phyloP scores from a whole-genome alignment of 208 protist genomes.

The Trypanosoma boissoni region DNA sequence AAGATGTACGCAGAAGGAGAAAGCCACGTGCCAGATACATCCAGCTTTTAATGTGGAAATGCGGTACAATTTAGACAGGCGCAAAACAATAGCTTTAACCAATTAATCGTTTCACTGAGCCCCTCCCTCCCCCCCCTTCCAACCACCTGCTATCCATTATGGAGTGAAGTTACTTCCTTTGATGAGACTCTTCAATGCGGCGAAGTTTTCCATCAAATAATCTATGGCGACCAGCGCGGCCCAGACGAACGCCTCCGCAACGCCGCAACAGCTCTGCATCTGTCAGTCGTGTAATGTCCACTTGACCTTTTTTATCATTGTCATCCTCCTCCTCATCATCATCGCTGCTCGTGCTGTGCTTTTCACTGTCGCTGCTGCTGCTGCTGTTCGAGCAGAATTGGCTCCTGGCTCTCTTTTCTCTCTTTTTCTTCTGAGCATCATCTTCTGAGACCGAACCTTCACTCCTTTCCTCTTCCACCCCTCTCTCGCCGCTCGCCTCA shows the following conservation, averaged over 20 bases:
- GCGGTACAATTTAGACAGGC: too few relatives aligned
- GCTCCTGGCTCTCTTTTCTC: conserved; percentile 2
- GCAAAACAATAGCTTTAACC: too few relatives aligned
- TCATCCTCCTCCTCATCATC: conserved; percentile 2
- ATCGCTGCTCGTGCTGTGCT: too few relatives aligned
- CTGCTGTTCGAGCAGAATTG: conserved; percentile 15
- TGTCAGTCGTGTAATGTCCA: conserved; percentile 47
- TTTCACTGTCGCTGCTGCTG: conserved; percentile 15
- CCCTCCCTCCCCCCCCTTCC: neutral
- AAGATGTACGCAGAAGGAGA: too few relatives aligned
- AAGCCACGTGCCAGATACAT: too few relatives aligned
- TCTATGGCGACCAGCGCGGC: conserved; percentile 76
- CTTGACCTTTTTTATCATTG: conserved; percentile 1
- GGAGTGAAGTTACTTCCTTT: conserved; percentile 7
- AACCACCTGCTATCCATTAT: neutral
- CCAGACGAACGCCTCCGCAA: conserved; percentile 81
- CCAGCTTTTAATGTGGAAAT: too few relatives aligned
- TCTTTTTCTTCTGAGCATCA: neutral
- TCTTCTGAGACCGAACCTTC: neutral
- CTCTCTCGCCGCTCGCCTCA: neutral
- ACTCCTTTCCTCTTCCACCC: neutral
- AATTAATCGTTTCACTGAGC: neutral
- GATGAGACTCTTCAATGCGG: conserved; percentile 51
- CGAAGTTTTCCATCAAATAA: conserved; percentile 86
- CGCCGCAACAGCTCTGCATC: conserved; percentile 68